Conservation (phyloP, 306 rosid genomes). For the Oxytropis ochrocephala region DNA sequence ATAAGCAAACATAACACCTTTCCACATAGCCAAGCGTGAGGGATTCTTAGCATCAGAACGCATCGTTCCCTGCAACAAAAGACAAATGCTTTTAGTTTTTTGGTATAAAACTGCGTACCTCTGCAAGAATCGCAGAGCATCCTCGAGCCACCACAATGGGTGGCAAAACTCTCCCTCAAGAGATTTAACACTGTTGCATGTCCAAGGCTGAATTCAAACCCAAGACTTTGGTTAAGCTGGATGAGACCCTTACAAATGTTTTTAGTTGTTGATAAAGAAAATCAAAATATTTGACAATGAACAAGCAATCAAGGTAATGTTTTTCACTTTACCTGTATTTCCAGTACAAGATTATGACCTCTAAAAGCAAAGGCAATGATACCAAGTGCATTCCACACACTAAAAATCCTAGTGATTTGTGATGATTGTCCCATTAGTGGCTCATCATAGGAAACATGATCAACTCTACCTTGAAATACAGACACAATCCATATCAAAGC, state of each 20-base stretch:
- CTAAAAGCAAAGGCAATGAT: conserved; percentile 70
- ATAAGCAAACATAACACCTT: conserved; percentile 56
- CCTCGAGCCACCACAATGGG: too few species aligned
- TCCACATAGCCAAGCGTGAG: conserved; percentile 73
- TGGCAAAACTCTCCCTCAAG: too few species aligned
- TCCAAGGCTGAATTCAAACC: too few species aligned
- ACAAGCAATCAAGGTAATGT: too few species aligned
- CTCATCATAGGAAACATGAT: conserved; percentile 33
- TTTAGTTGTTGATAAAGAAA: neutral
- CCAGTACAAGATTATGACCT: conserved; percentile 76
- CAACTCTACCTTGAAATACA: conserved; percentile 27
- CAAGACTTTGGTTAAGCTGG: too few species aligned
- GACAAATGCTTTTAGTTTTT: neutral
- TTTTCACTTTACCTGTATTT: conserved; percentile 51
- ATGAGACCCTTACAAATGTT: neutral
- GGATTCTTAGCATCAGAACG: conserved; percentile 51
- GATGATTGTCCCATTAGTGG: conserved; percentile 34
- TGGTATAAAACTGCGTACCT: too few species aligned
- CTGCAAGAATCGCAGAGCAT: too few species aligned
- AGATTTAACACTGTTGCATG: too few species aligned
- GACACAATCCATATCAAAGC: conserved; percentile 53
- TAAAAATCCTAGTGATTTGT: conserved; percentile 20
- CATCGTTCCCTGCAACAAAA: conserved; percentile 54
- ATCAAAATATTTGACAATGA: neutral
- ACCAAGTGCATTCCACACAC: conserved; percentile 53